Base-by-base conservation (phyloP, 768 basidiomycete genomes). In the Lentinula edodes region DNA sequence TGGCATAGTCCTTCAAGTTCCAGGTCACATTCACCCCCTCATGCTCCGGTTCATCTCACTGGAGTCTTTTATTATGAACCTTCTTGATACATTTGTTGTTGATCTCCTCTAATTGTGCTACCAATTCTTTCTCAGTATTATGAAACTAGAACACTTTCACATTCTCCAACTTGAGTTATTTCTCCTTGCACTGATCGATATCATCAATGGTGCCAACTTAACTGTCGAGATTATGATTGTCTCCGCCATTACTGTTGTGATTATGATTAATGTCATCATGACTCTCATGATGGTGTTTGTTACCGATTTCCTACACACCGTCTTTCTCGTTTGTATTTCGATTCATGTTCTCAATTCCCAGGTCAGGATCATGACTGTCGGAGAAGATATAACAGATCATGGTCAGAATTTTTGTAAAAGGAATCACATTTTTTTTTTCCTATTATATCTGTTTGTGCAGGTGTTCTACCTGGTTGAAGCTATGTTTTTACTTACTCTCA, bases 221-320 rank as follows among this genome's bases (percentile, higher is more conserved):
- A 38, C 36, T 38, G 6, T 38, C 36, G 36, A 38, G 36, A 38
- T 10, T 10, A 10, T 5, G 36, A 38, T 65, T 62, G 7, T n/a
- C n/a, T n/a, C 42, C 64, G 38, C 62, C 35, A 16, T 63, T 20
- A 34, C n/a, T 64, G 46, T 46, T 45, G 46, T 23, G 57, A 59
- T n/a, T 36, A 36, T 38, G 18, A 42, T 58, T 36, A 32, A 13
- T 6, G 42, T 18, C 36, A 23, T 57, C 61, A 61, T 57, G 64
- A 61, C 39, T 70, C 75, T 15, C 68, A 61, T 46, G 68, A 71
- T 60, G 66, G 59, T 52, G 61, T n/a, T n/a, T n/a, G n/a, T n/a
- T n/a, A 42, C 13, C 38, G 38, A 8, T 39, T 13, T 7, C 20
- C 45, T 46, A 46, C 13, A 46, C 45, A 20, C 28, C 48, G 51